These are phyloP conservation scores for Candida albicans DNA, from an alignment of 1,139 yeast genomes.

Conservation along the genomic window DNA sequence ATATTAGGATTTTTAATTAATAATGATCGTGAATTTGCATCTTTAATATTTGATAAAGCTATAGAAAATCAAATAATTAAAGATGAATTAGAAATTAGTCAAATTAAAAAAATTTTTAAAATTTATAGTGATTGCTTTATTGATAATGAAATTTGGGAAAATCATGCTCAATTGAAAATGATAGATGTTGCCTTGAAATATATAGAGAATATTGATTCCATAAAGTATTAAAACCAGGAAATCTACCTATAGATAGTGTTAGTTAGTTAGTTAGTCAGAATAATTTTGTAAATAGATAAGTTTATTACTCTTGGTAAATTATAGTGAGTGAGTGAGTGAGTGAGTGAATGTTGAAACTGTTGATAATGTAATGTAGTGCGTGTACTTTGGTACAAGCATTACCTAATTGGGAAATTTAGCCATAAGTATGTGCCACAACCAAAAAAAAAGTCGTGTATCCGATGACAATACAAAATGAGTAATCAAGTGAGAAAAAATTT, in stretches of 20 bases:
- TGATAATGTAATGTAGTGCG: too few species aligned
- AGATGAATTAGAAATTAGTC: conserved; percentile 43
- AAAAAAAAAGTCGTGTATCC: too few species aligned
- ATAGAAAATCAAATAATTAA: conserved; percentile 40
- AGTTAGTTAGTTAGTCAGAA: too few species aligned
- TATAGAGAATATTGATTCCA: conserved; percentile 8
- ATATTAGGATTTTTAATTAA: conserved; percentile 48
- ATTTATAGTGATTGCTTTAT: conserved; percentile 56
- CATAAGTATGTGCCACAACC: conserved; percentile 9
- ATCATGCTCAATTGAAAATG: conserved; percentile 9
- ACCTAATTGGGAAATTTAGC: conserved; percentile 6
- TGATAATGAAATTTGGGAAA: conserved; percentile 31
- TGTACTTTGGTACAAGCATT: too few species aligned
- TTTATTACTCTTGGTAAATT: too few species aligned
- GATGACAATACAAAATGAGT: not conserved
- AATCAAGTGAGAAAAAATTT: not conserved
- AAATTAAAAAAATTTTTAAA: conserved; percentile 49
- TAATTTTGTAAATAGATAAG: not conserved
- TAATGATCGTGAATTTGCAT: conserved; percentile 63
- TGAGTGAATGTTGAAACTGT: too few species aligned
- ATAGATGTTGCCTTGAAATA: conserved; percentile 9
- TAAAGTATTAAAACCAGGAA: not conserved
- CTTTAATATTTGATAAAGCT: conserved; percentile 59
- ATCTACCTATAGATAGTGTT: not conserved
- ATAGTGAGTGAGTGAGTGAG: too few species aligned